These are phyloP conservation scores for Aspergillus saccharolyticus DNA, from an alignment of 495 filamentous ascomycete genomes.

Conservation along the genomic window DNA sequence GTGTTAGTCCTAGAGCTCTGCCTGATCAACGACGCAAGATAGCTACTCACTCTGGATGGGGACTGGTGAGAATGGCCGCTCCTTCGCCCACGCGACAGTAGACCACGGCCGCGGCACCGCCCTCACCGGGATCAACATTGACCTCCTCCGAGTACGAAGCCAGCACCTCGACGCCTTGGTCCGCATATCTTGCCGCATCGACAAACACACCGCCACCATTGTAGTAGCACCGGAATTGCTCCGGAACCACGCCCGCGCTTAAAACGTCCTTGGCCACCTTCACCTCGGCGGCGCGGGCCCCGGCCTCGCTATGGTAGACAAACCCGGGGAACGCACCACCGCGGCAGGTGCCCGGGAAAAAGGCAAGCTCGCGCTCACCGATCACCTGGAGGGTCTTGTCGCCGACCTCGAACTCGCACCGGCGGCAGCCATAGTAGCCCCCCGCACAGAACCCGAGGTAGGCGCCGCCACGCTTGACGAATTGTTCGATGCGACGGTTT, in stretches of 20 bases:
- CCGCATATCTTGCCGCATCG: conserved; percentile 58
- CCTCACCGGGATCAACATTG: conserved; percentile 66
- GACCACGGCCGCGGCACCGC: conserved; percentile 69
- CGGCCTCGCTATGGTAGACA: conserved; percentile 82
- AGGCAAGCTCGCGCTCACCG: conserved; percentile 77
- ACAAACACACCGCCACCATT: conserved; percentile 97
- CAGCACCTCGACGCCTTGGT: conserved; percentile 69
- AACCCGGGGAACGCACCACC: conserved; percentile 89
- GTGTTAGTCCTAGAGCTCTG: not conserved
- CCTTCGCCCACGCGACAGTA: conserved; percentile 89
- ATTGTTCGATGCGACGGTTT: conserved; percentile 77
- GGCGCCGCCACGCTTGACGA: conserved; percentile 74
- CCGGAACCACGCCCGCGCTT: conserved; percentile 48
- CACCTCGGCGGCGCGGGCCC: conserved; percentile 68
- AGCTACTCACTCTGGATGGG: conserved; percentile 82
- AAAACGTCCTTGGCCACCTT: conserved; percentile 60
- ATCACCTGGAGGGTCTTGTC: conserved; percentile 78
- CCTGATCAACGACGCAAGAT: not conserved
- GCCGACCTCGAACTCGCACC: conserved; percentile 89
- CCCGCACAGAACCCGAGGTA: conserved; percentile 94
- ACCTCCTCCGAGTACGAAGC: conserved; percentile 73
- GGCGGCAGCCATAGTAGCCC: conserved; percentile 77
- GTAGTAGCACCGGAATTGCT: conserved; percentile 73
- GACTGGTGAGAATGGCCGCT: conserved; percentile 71
- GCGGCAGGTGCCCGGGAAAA: conserved; percentile 82